These are phyloP conservation scores for Allium fistulosum DNA, from an alignment of 106 monocot species.

Conservation along the genomic window DNA sequence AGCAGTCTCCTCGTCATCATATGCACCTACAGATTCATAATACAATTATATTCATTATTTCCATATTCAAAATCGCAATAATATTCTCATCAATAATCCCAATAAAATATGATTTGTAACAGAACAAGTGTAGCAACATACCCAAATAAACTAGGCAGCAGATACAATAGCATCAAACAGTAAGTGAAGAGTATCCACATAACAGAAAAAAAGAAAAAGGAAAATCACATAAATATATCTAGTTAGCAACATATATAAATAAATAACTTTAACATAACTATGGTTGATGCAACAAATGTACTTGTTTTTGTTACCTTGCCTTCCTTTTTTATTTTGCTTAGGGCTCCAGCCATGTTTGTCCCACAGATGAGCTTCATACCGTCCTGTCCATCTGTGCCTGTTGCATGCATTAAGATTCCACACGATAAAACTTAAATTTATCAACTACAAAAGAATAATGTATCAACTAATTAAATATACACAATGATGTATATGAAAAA, in stretches of 20 bases:
- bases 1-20: slow-evolving; percentile 61
- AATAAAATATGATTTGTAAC: neutral
- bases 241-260: no score
- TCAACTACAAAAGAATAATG: neutral
- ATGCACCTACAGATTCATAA: slow-evolving; percentile 33
- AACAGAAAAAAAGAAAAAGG: neutral
- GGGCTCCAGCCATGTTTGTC: slow-evolving; percentile 45
- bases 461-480: neutral
- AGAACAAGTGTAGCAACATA: neutral
- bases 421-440: neutral
- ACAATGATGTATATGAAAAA: neutral
- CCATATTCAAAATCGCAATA: neutral
- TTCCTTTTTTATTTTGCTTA: slow-evolving; percentile 50
- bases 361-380: slow-evolving; percentile 64
- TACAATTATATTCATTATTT: neutral
- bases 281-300: neutral
- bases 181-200: neutral
- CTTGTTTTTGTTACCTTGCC: slow-evolving; percentile 27
- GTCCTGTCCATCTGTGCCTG: slow-evolving; percentile 59
- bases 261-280: neutral
- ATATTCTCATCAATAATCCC: slow-evolving; percentile 31
- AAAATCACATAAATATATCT: neutral
- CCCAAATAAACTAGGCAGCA: slow-evolving; percentile 9
- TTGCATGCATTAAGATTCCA: slow-evolving; percentile 4
- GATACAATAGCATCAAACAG: neutral